Percentiles rank a stretch among this genome's conserved stretches.
Conservation (phyloP, 352 stramenopile species). For the Globisporangium cylindrosporum region DNA sequence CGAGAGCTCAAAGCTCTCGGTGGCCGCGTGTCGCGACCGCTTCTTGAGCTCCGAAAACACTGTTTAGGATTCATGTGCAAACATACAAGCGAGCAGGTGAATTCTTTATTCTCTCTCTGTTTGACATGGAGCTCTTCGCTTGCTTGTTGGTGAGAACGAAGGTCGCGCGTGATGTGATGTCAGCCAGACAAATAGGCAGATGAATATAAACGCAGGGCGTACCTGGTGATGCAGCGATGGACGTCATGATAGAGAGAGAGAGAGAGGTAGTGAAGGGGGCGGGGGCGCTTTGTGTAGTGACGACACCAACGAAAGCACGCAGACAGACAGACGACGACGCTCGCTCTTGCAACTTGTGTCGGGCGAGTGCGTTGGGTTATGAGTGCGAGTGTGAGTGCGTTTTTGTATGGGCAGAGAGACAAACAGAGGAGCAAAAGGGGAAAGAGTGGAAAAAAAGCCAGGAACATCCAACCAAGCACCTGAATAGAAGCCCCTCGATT, state of each 20-base stretch:
- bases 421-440: background rate
- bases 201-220: background rate
- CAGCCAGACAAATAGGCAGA: background rate
- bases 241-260: constrained; percentile 38
- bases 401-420: background rate
- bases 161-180: background rate
- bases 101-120: background rate
- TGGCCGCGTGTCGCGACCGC: constrained; percentile 46
- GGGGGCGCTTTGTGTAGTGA: background rate
- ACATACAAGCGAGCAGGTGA: constrained; percentile 14
- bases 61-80: constrained; percentile 6
- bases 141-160: background rate
- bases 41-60: constrained; percentile 73
- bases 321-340: background rate
- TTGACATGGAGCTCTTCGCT: too few relatives aligned
- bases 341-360: background rate
- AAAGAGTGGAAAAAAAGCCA: constrained; percentile 2
- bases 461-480: background rate
- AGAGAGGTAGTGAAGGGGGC: background rate
- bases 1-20: constrained; percentile 53
- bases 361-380: background rate
- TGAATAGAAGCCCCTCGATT: background rate
- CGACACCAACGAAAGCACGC: background rate
- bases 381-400: background rate
- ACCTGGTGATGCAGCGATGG: constrained; percentile 69